A percentile compares a stretch with the other conserved stretches of the same genome.
These are phyloP conservation scores for Saccharum hybrid DNA, from an alignment of 202 grass and related monocot species.

Conservation along the genomic window DNA sequence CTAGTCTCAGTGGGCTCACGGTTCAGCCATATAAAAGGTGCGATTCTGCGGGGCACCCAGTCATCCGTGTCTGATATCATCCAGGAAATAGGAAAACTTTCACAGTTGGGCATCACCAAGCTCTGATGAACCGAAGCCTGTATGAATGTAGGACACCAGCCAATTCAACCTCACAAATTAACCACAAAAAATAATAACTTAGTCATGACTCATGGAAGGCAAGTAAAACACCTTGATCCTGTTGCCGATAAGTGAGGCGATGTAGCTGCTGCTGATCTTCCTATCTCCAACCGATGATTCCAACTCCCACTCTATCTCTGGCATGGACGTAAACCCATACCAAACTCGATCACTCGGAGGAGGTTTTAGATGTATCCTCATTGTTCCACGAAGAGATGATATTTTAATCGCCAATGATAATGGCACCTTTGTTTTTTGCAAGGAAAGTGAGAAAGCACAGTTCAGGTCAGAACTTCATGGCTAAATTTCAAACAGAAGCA, in stretches of 20 bases:
- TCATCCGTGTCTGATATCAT: constrained; percentile 85
- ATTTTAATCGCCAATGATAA: constrained; percentile 70
- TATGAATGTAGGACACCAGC: constrained; percentile 14
- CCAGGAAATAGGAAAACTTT: constrained; percentile 56
- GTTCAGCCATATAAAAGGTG: constrained; percentile 74
- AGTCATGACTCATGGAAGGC: neutral
- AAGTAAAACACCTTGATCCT: constrained; percentile 66
- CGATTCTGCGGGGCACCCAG: constrained; percentile 70
- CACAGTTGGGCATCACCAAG: constrained; percentile 76
- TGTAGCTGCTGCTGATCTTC: constrained; percentile 72
- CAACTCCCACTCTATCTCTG: constrained; percentile 78
- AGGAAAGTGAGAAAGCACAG: constrained; percentile 29
- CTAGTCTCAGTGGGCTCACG: constrained; percentile 45
- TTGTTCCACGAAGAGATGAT: constrained; percentile 60
- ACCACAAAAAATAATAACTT: constrained; percentile 1
- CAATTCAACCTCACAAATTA: neutral
- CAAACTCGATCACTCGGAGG: constrained; percentile 80
- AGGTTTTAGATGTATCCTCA: constrained; percentile 73
- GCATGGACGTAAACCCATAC: constrained; percentile 81
- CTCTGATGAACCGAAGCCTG: constrained; percentile 67
- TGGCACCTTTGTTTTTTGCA: constrained; percentile 74
- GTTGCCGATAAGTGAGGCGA: constrained; percentile 66
- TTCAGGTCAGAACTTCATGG: constrained; percentile 12
- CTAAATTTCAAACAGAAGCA: constrained; percentile 19
- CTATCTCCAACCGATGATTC: constrained; percentile 80